Conservation (phyloP, 305 asterid genomes). For the Solanum hybrid region DNA sequence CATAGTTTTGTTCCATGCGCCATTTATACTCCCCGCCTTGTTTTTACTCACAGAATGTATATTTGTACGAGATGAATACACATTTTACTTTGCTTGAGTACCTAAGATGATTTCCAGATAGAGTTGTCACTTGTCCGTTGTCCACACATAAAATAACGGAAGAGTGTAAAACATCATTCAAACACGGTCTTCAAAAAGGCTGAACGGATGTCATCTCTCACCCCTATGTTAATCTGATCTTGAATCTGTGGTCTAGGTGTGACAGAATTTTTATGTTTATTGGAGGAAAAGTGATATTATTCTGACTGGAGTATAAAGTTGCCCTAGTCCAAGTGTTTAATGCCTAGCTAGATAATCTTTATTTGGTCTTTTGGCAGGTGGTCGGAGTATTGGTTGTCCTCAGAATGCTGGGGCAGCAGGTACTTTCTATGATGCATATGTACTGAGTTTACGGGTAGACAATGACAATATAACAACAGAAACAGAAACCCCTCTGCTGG, state of each 20-base stretch:
- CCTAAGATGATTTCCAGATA: background rate
- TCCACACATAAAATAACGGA: background rate
- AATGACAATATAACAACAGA: conserved; percentile 85
- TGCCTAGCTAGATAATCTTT: conserved; percentile 12
- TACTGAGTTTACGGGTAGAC: conserved; percentile 85
- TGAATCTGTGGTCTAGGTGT: background rate
- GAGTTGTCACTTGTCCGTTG: background rate
- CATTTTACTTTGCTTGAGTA: background rate
- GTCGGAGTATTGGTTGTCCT: conserved; percentile 74
- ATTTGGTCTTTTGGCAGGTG: conserved; percentile 53
- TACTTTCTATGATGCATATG: conserved; percentile 86
- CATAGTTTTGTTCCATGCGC: background rate
- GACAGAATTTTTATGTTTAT: background rate
- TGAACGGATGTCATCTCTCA: background rate
- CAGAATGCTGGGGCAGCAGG: conserved; percentile 97
- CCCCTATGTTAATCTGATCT: background rate
- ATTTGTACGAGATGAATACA: background rate
- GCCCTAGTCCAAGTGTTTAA: background rate
- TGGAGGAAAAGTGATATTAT: background rate
- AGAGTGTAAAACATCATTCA: background rate
- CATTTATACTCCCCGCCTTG: background rate
- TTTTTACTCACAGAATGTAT: background rate
- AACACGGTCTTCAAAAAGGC: background rate
- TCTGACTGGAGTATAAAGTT: background rate
- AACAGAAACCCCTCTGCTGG: conserved; percentile 94